These are phyloP conservation scores for Croton laevigatus DNA, from an alignment of 441 rosid genomes.

Conservation along the genomic window DNA sequence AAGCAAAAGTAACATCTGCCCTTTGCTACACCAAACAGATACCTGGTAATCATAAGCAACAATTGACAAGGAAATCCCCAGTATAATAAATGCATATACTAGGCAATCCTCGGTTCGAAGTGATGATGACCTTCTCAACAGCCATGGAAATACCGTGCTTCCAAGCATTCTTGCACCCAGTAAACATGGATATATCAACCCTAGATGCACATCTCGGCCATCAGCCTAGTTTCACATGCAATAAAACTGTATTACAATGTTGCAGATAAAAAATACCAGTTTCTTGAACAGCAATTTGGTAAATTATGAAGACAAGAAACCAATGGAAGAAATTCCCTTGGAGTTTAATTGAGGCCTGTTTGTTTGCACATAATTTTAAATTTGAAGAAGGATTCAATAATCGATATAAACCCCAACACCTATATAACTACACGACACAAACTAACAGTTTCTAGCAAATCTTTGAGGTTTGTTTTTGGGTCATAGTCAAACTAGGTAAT, in stretches of 20 bases:
- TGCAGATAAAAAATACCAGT: neutral
- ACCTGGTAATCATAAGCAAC: conserved; percentile 98
- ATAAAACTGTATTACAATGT: conserved; percentile 10
- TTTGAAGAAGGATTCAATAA: neutral
- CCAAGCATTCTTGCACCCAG: conserved; percentile 96
- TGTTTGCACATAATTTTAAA: neutral
- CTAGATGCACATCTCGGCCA: conserved; percentile 83
- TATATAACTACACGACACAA: neutral
- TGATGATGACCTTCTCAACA: conserved; percentile 58
- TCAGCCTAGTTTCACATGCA: conserved; percentile 64
- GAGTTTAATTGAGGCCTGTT: neutral
- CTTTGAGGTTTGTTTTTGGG: too few relatives aligned
- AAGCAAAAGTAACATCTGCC: conserved; percentile 1
- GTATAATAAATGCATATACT: conserved; percentile 48
- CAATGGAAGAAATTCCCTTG: neutral
- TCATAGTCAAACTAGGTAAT: too few relatives aligned
- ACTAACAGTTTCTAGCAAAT: too few relatives aligned
- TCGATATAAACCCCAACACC: neutral
- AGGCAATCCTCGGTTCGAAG: conserved; percentile 79
- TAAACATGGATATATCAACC: conserved; percentile 77
- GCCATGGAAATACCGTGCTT: conserved; percentile 84
- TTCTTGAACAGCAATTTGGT: neutral
- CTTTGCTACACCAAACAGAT: conserved; percentile 19
- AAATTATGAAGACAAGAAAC: neutral
- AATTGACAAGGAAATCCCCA: conserved; percentile 64